phyloP scores from a whole-genome alignment of 2,329 filamentous ascomycete genomes.

The Monilinia polystroma region DNA sequence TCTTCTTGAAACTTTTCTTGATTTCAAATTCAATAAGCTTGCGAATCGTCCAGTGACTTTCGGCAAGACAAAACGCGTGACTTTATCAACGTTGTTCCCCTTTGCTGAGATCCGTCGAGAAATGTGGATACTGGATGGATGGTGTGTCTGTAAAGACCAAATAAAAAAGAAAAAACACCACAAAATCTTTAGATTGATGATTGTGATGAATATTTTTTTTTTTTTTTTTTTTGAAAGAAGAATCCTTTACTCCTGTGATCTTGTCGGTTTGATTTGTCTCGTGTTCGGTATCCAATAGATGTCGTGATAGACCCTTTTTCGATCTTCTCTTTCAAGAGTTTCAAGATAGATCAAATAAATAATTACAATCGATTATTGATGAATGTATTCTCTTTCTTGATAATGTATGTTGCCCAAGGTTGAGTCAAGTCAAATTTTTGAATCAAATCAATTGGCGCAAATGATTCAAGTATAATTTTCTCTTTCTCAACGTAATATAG shows the following conservation, averaged over 20 bases:
- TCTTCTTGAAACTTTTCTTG: background rate
- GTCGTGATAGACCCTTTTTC: background rate
- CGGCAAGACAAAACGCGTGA: slow-evolving; percentile 12
- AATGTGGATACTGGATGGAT: slow-evolving; percentile 18
- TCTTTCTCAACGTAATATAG: background rate
- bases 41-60: background rate
- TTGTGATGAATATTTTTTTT: background rate
- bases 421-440: background rate
- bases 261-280: background rate
- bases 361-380: background rate
- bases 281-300: background rate
- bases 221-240: background rate
- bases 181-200: background rate
- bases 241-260: background rate
- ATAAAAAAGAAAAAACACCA: background rate
- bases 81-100: slow-evolving; percentile 18
- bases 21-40: background rate
- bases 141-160: too few species aligned
- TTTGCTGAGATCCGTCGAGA: slow-evolving; percentile 8
- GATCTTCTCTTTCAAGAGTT: background rate
- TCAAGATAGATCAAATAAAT: background rate
- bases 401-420: background rate
- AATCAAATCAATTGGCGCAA: slow-evolving; percentile 11
- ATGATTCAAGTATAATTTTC: background rate
- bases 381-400: background rate